Percentiles rank a stretch among this genome's conserved stretches.
Conservation (phyloP, 2,329 filamentous ascomycete species). For the Cladorrhinum sp. region DNA sequence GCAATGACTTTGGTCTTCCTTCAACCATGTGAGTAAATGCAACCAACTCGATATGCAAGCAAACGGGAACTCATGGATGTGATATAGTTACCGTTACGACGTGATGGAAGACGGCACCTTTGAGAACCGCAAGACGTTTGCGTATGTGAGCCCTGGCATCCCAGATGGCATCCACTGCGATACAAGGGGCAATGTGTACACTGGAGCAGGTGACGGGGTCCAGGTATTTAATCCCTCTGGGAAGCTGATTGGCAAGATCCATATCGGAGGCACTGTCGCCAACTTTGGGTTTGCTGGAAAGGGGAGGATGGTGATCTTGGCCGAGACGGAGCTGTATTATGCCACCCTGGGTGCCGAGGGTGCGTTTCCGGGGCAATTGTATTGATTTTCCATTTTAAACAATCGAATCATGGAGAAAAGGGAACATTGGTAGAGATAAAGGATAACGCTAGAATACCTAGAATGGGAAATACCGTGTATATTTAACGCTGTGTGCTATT, state of each 20-base stretch:
- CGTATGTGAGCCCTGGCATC: conserved; percentile 50
- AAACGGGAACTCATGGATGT: no score
- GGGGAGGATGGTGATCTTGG: conserved; percentile 42
- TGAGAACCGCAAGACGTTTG: conserved; percentile 52
- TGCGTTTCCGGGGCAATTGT: conserved; percentile 20
- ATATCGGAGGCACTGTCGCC: conserved; percentile 43
- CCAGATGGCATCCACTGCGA: conserved; percentile 59
- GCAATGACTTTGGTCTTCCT: conserved; percentile 40
- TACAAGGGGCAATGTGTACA: conserved; percentile 53
- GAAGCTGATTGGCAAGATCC: conserved; percentile 56
- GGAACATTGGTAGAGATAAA: not conserved
- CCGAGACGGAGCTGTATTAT: conserved; percentile 41
- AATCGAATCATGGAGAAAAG: not conserved
- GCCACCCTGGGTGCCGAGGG: conserved; percentile 34
- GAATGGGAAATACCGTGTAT: no score
- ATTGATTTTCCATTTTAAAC: not conserved
- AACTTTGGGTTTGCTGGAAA: conserved; percentile 50
- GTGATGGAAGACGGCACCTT: conserved; percentile 46
- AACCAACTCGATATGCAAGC: no score
- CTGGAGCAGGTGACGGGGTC: conserved; percentile 49
- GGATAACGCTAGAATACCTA: no score
- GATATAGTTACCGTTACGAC: conserved; percentile 48
- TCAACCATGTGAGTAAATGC: conserved; percentile 49
- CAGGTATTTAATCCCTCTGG: conserved; percentile 49
- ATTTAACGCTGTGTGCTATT: no score